Base-by-base conservation (phyloP, 139 green algal genomes). In the Chlorella sp. region DNA sequence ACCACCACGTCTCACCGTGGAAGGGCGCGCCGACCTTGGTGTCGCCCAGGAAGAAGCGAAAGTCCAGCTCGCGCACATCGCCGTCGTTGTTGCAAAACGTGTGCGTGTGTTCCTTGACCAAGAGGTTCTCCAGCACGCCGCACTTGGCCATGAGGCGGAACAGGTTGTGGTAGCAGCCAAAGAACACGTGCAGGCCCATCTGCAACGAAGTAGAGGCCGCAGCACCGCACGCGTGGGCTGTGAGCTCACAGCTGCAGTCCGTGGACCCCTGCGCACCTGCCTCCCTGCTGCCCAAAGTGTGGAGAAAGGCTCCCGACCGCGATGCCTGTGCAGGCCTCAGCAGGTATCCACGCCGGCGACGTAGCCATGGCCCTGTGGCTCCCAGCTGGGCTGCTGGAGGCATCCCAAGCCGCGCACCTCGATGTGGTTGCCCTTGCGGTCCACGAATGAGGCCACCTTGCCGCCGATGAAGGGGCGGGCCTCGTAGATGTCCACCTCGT, bases 111-210 rank as follows among this genome's bases (percentile, higher is more conserved):
- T 98, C 80, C 74, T 98, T 98, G 31, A 96, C 49, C 55, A 97
- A 85, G 72, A 98, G 83, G 74, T 98, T 98, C 75, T 96, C 85
- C 74, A 97, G 77, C 60, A 95, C 93, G 0, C 93, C 91, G 71
- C 90, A 96, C 86, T 97, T 98, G 72, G 87, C 87, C 93, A 98
- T 98, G 4, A 98, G 84, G 30, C 93, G 83, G 83, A 97, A 97
- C 27, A 97, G 82, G 85, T 97, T 97, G 87, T 91, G 91, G 83
- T 96, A 96, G 86, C 92, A 96, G 55, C 91, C 93, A 73, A 97
- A 97, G 76, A 97, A 97, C 26, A 98, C 93, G 83, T 98, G 93
- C 67, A 98, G 85, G 10, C 94, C 94, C 93, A 98, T 96, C 85
- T 90, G 78, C n/a, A 67, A 5, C 3, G 3, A 42, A n/a, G n/a